phyloP scores from a whole-genome alignment of 2,329 filamentous ascomycete genomes.

The Shiraia bambusicola region DNA sequence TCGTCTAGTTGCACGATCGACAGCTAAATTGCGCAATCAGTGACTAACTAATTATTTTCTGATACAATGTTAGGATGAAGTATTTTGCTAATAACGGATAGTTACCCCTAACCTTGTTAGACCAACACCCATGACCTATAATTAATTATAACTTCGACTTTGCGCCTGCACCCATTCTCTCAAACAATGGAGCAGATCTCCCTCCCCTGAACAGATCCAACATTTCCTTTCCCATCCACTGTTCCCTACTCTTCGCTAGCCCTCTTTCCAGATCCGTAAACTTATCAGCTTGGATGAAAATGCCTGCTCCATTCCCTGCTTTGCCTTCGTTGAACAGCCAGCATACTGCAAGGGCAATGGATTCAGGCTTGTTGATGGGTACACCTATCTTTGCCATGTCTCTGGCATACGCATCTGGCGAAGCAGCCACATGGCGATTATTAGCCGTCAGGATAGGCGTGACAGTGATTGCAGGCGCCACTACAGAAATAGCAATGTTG shows the following conservation, averaged over 20 bases:
- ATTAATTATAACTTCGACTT: slow-evolving; percentile 32
- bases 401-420: slow-evolving; percentile 45
- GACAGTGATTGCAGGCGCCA: slow-evolving; percentile 53
- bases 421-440: slow-evolving; percentile 29
- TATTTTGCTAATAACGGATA: too few species aligned
- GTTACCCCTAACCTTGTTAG: too few species aligned
- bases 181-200: slow-evolving; percentile 38
- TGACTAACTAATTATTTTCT: too few species aligned
- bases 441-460: slow-evolving; percentile 48
- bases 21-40: too few species aligned
- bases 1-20: too few species aligned
- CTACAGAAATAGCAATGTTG: slow-evolving; percentile 49
- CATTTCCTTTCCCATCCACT: slow-evolving; percentile 56
- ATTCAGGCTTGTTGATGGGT: slow-evolving; percentile 51
- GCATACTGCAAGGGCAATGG: slow-evolving; percentile 48
- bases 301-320: slow-evolving; percentile 49
- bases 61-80: too few species aligned
- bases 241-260: slow-evolving; percentile 47
- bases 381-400: slow-evolving; percentile 50
- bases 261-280: slow-evolving; percentile 51
- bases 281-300: slow-evolving; percentile 49
- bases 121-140: too few species aligned
- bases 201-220: slow-evolving; percentile 52
- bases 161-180: slow-evolving; percentile 23
- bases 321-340: slow-evolving; percentile 49